phyloP scores from a whole-genome alignment of 1,284 basidiomycete species.

The Fistulina hepatica region DNA sequence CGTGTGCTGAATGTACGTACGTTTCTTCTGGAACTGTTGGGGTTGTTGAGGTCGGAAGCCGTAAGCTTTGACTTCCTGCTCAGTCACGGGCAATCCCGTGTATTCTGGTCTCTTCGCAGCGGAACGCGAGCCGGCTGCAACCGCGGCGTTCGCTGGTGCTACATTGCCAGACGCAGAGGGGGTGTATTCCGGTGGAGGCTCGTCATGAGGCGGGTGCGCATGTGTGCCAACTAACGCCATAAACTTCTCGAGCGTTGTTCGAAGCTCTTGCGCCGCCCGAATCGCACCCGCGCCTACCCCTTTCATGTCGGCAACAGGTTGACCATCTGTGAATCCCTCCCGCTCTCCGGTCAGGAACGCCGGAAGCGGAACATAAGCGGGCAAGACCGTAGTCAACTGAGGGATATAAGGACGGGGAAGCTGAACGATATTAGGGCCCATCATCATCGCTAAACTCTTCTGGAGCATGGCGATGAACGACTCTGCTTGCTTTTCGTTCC shows the following conservation, averaged over 20 bases:
- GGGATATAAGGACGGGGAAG: slow-evolving; percentile 39
- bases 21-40: slow-evolving; percentile 54
- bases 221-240: slow-evolving; percentile 37
- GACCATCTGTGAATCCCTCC: slow-evolving; percentile 21
- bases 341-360: slow-evolving; percentile 45
- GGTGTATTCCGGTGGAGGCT: slow-evolving; percentile 35
- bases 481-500: slow-evolving; percentile 56
- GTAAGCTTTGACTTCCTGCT: slow-evolving; percentile 57
- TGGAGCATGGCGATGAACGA: slow-evolving; percentile 66
- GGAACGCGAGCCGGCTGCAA: slow-evolving; percentile 6
- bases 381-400: slow-evolving; percentile 71
- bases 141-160: too few relatives aligned
- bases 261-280: slow-evolving; percentile 47
- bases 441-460: slow-evolving; percentile 47
- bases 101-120: slow-evolving; percentile 10
- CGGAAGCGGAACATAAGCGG: slow-evolving; percentile 63
- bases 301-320: slow-evolving; percentile 25
- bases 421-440: slow-evolving; percentile 34
- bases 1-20: slow-evolving; percentile 35
- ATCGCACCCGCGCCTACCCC: slow-evolving; percentile 31
- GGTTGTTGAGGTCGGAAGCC: slow-evolving; percentile 51
- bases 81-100: slow-evolving; percentile 33
- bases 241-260: slow-evolving; percentile 66
- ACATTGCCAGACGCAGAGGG: slow-evolving; percentile 9
- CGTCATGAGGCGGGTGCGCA: slow-evolving; percentile 16